These are phyloP conservation scores for Saksenaea oblongispora DNA, from an alignment of 371 early-diverging fungal genomes.

Conservation along the genomic window DNA sequence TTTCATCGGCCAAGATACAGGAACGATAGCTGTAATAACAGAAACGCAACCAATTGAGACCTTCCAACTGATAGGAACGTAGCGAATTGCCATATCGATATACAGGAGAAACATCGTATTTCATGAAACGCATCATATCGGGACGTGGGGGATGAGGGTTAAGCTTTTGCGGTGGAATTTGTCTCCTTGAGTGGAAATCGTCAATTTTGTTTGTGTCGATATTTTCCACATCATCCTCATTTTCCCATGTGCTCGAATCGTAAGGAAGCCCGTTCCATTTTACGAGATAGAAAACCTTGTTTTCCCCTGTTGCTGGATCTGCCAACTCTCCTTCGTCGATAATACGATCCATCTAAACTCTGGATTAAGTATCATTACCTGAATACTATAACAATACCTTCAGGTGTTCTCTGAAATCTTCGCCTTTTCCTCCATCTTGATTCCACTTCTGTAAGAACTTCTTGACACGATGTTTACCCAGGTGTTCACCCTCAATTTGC, in stretches of 20 bases:
- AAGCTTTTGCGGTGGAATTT: constrained; percentile 46
- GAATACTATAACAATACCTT: constrained; percentile 27
- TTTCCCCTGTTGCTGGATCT: constrained; percentile 50
- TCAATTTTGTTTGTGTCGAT: constrained; percentile 53
- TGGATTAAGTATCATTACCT: background rate
- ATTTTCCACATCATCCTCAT: constrained; percentile 59
- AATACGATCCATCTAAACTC: constrained; percentile 68
- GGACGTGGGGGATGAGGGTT: constrained; percentile 50
- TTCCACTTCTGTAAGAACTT: constrained; percentile 69
- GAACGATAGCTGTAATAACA: constrained; percentile 66
- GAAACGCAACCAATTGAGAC: constrained; percentile 70
- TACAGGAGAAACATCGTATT: constrained; percentile 62
- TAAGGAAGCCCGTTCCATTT: constrained; percentile 91
- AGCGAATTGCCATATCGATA: constrained; percentile 73
- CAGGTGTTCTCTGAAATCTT: constrained; percentile 50
- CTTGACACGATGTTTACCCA: constrained; percentile 74
- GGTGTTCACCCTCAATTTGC: constrained; percentile 63
- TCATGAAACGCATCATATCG: constrained; percentile 51
- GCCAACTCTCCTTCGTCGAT: constrained; percentile 80
- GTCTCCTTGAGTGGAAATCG: constrained; percentile 37
- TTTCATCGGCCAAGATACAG: constrained; percentile 86
- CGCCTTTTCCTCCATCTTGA: constrained; percentile 40
- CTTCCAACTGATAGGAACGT: constrained; percentile 70
- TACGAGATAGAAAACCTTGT: constrained; percentile 73
- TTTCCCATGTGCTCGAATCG: constrained; percentile 88